Conservation (phyloP, 1,284 basidiomycete genomes). For the Boletellus sp. region DNA sequence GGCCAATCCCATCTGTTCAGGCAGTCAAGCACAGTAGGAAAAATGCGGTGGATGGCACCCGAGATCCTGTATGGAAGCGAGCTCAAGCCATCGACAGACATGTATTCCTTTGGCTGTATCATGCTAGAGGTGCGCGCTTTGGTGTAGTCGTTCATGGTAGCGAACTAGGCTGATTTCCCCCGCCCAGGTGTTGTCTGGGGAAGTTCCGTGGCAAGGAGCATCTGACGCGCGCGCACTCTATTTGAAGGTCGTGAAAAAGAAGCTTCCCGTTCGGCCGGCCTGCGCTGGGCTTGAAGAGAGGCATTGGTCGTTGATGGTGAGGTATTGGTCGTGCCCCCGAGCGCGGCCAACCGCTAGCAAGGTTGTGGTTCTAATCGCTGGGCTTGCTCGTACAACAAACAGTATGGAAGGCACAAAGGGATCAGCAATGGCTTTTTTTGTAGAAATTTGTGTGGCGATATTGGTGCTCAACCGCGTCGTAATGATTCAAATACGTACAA, state of each 20-base stretch:
- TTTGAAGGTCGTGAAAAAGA: conserved; percentile 1
- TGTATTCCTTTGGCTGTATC: conserved; percentile 3
- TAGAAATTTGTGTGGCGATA: too few relatives aligned
- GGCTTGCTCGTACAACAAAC: background rate
- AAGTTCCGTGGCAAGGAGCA: background rate
- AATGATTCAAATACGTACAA: too few relatives aligned
- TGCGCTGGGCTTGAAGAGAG: background rate
- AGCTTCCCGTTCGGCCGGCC: background rate
- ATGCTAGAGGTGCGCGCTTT: conserved; percentile 1
- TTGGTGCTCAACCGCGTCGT: too few relatives aligned
- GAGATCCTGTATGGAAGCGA: background rate
- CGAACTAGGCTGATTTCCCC: background rate
- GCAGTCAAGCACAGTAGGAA: background rate
- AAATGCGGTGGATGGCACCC: conserved; percentile 3
- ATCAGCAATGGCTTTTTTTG: too few relatives aligned
- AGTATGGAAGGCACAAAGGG: background rate
- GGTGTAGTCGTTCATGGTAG: too few relatives aligned
- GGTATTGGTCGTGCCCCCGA: background rate
- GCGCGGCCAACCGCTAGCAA: background rate
- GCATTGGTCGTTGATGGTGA: conserved; percentile 2
- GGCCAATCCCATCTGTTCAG: background rate
- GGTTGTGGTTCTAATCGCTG: background rate
- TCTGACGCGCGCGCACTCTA: background rate
- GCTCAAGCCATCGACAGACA: background rate
- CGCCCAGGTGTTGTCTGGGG: background rate